Percentiles rank a stretch among this genome's conserved stretches.
phyloP scores from a whole-genome alignment of 805 yeast genomes.

The Candida adriatica region DNA sequence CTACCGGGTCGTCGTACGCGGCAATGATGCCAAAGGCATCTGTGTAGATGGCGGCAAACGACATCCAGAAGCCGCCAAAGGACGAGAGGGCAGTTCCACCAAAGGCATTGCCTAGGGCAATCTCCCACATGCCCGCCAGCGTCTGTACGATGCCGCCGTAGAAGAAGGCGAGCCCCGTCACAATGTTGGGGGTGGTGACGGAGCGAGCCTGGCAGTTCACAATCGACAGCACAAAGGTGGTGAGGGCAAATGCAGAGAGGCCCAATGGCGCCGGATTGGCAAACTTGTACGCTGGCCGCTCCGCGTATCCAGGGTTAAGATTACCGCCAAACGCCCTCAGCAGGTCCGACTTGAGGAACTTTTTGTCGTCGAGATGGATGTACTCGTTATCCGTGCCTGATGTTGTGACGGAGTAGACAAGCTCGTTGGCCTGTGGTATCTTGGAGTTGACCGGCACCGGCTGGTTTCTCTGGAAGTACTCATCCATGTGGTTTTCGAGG shows the following conservation, averaged over 20 bases:
- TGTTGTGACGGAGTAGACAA: slow-evolving; percentile 19
- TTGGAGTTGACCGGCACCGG: slow-evolving; percentile 10
- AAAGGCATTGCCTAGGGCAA: slow-evolving; percentile 56
- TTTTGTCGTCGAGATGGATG: slow-evolving; percentile 21
- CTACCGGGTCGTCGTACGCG: slow-evolving; percentile 32
- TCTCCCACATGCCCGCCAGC: slow-evolving; percentile 63
- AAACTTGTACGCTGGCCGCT: slow-evolving; percentile 41
- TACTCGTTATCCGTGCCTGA: slow-evolving; percentile 22
- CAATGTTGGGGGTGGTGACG: slow-evolving; percentile 45
- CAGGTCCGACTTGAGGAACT: slow-evolving; percentile 38
- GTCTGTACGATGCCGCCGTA: slow-evolving; percentile 59
- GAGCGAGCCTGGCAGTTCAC: slow-evolving; percentile 53
- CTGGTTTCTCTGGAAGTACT: slow-evolving; percentile 7
- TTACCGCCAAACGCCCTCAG: slow-evolving; percentile 65
- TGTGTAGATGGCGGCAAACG: slow-evolving; percentile 53
- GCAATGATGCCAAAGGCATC: slow-evolving; percentile 45
- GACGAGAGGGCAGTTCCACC: slow-evolving; percentile 42
- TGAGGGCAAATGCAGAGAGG: slow-evolving; percentile 46
- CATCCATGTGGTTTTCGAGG: slow-evolving; percentile 6
- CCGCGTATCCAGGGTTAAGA: slow-evolving; percentile 50
- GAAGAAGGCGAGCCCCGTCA: slow-evolving; percentile 54
- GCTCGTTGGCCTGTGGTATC: slow-evolving; percentile 7
- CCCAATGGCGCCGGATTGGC: slow-evolving; percentile 67
- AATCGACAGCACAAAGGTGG: slow-evolving; percentile 53
- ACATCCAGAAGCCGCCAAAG: slow-evolving; percentile 58